Evolutionary conservation across 345 rosid genomes (phyloP), one percentile per base, ranked within the genome.

Genomic region (Lagerstroemia speciosa): DNA sequence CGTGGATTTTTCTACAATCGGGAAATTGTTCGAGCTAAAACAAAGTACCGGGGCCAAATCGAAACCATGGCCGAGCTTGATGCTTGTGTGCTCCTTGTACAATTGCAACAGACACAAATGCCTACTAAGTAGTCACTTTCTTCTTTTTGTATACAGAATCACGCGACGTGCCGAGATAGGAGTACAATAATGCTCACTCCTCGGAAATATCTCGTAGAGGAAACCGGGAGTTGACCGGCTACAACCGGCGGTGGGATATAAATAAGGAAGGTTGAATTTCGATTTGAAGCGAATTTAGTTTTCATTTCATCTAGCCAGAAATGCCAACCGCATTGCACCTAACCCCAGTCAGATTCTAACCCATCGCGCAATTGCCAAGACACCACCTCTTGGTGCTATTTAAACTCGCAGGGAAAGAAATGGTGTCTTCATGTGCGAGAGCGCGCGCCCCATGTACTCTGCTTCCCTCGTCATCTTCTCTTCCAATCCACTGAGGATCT

Each of bases 271-370:
- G 6, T 14, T 37, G 38, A 29, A 65, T 37, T 24, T 66, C 58
- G 32, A 43, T 66, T 66, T 66, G 57, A 43, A 30, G 22, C 6
- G 69, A 66, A 66, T 66, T 66, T 41, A 2, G 58, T 14, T 20
- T 43, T 14, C 34, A 66, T 66, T 40, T 66, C 69, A 66, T 66
- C 45, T 66, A n/a, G 34, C 55, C 55, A 57, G 55, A 66, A 66
- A 66, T 43, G 50, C 69, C 55, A 66, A 66, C 31, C 50, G 32
- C 10, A 27, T 8, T 52, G 50, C 19, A 66, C 32, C 57, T 43
- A 66, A 66, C 69, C 69, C 69, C 32, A 66, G 69, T 66, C 57
- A 43, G 69, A 66, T 41, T 8, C 57, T 66, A 41, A 66, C 50
- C 69, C 69, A 43, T 30, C 8, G 29, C 38, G 20, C 38, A 19